phyloP scores from a whole-genome alignment of 83 land plant genomes.

The Isoetes engelmannii region DNA sequence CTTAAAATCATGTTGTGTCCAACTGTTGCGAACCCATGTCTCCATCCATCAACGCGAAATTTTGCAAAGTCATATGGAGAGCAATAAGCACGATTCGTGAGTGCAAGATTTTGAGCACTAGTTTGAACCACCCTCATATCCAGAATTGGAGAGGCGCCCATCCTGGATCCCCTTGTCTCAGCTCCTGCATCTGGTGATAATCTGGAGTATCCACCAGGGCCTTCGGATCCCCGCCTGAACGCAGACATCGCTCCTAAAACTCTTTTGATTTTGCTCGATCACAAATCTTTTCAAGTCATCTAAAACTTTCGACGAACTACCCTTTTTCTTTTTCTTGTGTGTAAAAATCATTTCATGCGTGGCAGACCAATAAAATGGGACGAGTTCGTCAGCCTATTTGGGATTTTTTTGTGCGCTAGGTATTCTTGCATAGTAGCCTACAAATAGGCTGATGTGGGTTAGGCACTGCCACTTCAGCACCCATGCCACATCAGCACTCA shows the following conservation, averaged over 20 bases:
- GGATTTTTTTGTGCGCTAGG: no score
- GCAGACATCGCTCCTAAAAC: slow-evolving; percentile 4
- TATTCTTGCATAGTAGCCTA: no score
- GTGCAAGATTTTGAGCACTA: slow-evolving; percentile 41
- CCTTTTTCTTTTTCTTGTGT: no score
- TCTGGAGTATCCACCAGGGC: background rate
- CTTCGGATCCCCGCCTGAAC: background rate
- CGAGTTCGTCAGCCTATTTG: no score
- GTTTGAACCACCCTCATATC: slow-evolving; percentile 47
- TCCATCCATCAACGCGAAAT: slow-evolving; percentile 29
- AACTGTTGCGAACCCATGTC: slow-evolving; percentile 26
- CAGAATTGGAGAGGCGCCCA: background rate
- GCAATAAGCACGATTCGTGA: slow-evolving; percentile 54
- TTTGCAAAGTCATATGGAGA: slow-evolving; percentile 36
- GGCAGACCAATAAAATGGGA: no score
- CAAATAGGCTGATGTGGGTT: no score
- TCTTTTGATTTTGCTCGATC: background rate
- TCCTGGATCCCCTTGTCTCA: background rate
- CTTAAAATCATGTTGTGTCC: slow-evolving; percentile 40
- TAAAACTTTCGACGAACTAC: no score
- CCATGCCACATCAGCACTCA: no score
- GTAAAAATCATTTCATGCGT: no score
- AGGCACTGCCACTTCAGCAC: no score
- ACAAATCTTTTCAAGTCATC: no score
- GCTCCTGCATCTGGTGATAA: background rate